Evolutionary conservation across 1,139 yeast genomes (phyloP).

Genomic region (Taiozyma sp.): DNA sequence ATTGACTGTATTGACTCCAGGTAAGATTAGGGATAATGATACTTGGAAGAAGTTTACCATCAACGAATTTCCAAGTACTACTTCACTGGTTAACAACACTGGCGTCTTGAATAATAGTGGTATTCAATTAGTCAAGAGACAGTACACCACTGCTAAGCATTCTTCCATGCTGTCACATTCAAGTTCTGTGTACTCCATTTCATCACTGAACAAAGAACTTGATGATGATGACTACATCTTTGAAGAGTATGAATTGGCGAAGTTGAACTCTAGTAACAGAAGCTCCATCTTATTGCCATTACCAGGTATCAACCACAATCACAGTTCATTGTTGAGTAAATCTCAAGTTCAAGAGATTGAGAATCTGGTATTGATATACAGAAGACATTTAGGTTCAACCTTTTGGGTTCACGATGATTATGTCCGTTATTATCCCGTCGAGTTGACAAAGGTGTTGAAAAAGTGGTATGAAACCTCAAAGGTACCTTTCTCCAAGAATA

Average conservation of each 20-base stretch:
- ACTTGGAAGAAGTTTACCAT: background rate
- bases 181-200: slow-evolving; percentile 25
- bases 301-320: slow-evolving; percentile 27
- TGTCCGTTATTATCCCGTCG: slow-evolving; percentile 22
- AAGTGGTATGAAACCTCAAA: slow-evolving; percentile 35
- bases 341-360: slow-evolving; percentile 29
- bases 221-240: slow-evolving; percentile 33
- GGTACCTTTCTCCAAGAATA: slow-evolving; percentile 7
- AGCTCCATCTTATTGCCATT: slow-evolving; percentile 29
- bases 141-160: slow-evolving; percentile 23
- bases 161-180: slow-evolving; percentile 27
- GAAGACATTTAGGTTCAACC: slow-evolving; percentile 18
- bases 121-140: slow-evolving; percentile 43
- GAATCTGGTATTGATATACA: slow-evolving; percentile 24
- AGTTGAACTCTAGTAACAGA: slow-evolving; percentile 25
- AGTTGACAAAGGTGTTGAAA: slow-evolving; percentile 27
- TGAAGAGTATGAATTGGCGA: slow-evolving; percentile 33
- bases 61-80: background rate
- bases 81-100: background rate
- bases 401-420: slow-evolving; percentile 18
- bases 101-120: slow-evolving; percentile 21
- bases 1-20: slow-evolving; percentile 29
- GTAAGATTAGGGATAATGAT: slow-evolving; percentile 21
- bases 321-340: slow-evolving; percentile 27
- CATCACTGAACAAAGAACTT: slow-evolving; percentile 24